Evolutionary conservation across 768 basidiomycete genomes (phyloP).

Genomic region (Boletellus ananiceps): DNA sequence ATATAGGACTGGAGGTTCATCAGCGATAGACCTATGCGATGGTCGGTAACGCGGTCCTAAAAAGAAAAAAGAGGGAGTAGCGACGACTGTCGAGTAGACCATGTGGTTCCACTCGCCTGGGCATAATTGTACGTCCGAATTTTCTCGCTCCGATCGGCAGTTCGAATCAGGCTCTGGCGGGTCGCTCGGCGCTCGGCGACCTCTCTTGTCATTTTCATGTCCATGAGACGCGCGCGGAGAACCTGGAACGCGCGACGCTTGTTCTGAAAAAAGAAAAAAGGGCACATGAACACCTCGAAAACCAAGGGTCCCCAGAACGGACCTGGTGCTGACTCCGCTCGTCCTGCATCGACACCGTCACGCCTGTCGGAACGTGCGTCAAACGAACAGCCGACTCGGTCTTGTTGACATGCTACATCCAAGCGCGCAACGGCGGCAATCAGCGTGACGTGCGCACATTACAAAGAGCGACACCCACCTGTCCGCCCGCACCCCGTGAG

Average conservation of each 20-base stretch:
- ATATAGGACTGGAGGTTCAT: constrained; percentile 62
- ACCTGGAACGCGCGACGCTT: constrained; percentile 91
- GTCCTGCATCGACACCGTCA: constrained; percentile 97
- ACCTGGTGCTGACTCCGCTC: constrained; percentile 95
- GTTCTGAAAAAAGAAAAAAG: constrained; percentile 49
- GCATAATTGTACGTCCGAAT: constrained; percentile 94
- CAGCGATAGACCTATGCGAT: constrained; percentile 75
- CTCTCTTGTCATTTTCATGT: constrained; percentile 67
- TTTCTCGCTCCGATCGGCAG: constrained; percentile 88
- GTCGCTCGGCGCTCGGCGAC: constrained; percentile 64
- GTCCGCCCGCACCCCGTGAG: constrained; percentile 93
- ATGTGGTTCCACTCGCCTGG: constrained; percentile 44
- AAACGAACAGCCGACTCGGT: constrained; percentile 96
- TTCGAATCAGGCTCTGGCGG: constrained; percentile 69
- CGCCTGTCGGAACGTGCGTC: constrained; percentile 88
- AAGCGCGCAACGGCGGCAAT: neutral
- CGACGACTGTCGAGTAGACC: neutral
- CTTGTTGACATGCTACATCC: constrained; percentile 88
- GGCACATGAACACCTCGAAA: neutral
- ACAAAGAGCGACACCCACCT: constrained; percentile 44
- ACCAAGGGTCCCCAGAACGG: neutral
- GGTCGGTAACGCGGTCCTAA: constrained; percentile 90
- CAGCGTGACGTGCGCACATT: neutral
- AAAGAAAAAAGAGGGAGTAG: neutral
- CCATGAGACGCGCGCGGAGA: constrained; percentile 80